A percentile compares a stretch with the other conserved stretches of the same genome.
phyloP scores from a whole-genome alignment of 2,329 filamentous ascomycete genomes.

The Fusarium verticillioides region DNA sequence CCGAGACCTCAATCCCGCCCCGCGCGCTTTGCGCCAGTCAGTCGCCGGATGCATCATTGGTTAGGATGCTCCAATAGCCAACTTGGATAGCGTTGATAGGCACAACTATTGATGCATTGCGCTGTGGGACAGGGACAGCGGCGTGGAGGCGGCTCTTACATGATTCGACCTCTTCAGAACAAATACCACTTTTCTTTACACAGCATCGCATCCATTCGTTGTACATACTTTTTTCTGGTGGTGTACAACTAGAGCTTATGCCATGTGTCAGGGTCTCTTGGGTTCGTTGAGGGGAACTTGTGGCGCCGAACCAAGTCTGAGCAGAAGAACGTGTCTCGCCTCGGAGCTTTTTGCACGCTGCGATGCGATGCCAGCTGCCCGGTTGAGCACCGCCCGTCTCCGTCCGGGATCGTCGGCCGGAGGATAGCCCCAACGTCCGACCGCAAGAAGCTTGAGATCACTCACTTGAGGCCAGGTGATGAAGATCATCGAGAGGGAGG shows the following conservation, averaged over 20 bases:
- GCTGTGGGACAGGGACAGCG: conserved; percentile 10
- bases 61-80: neutral
- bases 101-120: conserved; percentile 19
- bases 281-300: neutral
- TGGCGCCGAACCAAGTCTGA: conserved; percentile 24
- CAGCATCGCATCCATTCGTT: conserved; percentile 11
- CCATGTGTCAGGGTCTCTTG: conserved; percentile 24
- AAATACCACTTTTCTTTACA: neutral
- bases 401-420: conserved; percentile 2
- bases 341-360: conserved; percentile 22
- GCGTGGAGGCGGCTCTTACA: conserved; percentile 19
- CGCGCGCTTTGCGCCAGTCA: conserved; percentile 38
- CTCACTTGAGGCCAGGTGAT: conserved; percentile 31
- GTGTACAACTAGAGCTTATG: conserved; percentile 24
- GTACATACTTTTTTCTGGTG: neutral
- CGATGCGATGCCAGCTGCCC: neutral
- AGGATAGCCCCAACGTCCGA: conserved; percentile 2
- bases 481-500: conserved; percentile 18
- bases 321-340: conserved; percentile 26
- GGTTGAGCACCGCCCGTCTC: conserved; percentile 2
- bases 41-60: conserved; percentile 27
- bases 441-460: neutral
- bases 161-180: conserved; percentile 2
- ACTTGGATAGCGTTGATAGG: conserved; percentile 12
- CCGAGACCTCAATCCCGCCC: conserved; percentile 36